Percentiles rank a stretch among this genome's conserved stretches.
Conservation (phyloP, 73 alveolate genomes). For the Durusdinium trenchii region DNA sequence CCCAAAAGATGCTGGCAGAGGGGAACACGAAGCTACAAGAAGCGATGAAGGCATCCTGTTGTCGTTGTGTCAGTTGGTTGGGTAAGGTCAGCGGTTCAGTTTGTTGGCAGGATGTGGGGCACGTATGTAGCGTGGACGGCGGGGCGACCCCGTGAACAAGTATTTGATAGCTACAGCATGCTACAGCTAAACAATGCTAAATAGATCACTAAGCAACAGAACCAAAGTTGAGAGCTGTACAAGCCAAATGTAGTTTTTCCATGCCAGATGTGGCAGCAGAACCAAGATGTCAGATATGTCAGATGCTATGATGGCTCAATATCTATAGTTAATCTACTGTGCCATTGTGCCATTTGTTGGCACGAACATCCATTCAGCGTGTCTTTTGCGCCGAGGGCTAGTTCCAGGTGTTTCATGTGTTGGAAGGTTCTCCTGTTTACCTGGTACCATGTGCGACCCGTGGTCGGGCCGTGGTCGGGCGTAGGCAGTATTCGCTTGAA, state of each 20-base stretch:
- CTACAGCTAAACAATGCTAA: neutral
- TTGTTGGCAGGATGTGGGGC: neutral
- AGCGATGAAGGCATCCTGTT: neutral
- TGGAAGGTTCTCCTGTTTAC: neutral
- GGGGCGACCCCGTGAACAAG: neutral
- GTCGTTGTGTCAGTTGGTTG: neutral
- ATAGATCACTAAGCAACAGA: too few relatives aligned
- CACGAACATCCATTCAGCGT: too few relatives aligned
- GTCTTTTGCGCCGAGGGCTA: too few relatives aligned
- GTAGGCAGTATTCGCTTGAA: neutral
- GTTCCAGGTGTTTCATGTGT: neutral
- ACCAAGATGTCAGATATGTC: too few relatives aligned
- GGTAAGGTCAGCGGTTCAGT: neutral
- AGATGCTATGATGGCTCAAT: too few relatives aligned
- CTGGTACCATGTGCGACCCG: neutral
- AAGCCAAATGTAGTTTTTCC: too few relatives aligned
- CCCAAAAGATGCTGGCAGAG: slow-evolving; percentile 7
- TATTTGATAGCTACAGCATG: neutral
- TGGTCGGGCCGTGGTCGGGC: neutral
- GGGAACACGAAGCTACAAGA: neutral
- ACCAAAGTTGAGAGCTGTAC: too few relatives aligned
- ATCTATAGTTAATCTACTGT: too few relatives aligned
- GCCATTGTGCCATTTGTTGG: too few relatives aligned
- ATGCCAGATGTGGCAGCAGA: too few relatives aligned
- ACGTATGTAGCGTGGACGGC: neutral